These are phyloP conservation scores for Pseudofabraea citricarpa DNA, from an alignment of 2,329 filamentous ascomycete species.

Conservation along the genomic window DNA sequence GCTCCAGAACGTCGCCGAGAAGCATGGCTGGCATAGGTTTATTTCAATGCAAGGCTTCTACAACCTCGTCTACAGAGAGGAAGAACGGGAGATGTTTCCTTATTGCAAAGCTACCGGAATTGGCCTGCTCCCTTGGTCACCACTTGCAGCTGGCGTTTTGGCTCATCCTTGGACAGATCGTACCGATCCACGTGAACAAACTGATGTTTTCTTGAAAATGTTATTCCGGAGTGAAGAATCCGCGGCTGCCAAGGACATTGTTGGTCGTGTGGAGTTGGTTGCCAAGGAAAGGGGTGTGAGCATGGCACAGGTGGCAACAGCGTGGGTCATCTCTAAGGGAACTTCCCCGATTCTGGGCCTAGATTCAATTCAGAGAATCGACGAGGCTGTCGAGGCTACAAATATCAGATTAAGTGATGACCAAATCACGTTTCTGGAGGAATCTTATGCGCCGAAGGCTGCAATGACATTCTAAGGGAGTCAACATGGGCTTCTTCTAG, in stretches of 20 bases:
- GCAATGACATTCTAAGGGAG: neutral
- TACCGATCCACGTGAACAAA: slow-evolving; percentile 4
- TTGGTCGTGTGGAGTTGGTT: slow-evolving; percentile 44
- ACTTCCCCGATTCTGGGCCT: slow-evolving; percentile 48
- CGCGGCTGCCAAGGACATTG: slow-evolving; percentile 17
- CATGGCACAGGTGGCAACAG: slow-evolving; percentile 54
- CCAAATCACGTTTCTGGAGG: slow-evolving; percentile 45
- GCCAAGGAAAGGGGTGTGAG: slow-evolving; percentile 48
- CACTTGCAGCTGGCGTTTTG: slow-evolving; percentile 26
- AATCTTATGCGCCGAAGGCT: slow-evolving; percentile 40
- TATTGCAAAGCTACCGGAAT: slow-evolving; percentile 25
- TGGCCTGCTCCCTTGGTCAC: slow-evolving; percentile 29
- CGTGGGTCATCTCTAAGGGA: slow-evolving; percentile 44
- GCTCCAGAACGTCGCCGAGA: slow-evolving; percentile 52
- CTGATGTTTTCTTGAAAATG: slow-evolving; percentile 4
- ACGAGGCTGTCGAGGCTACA: slow-evolving; percentile 39
- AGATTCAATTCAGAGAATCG: slow-evolving; percentile 41
- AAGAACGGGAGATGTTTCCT: slow-evolving; percentile 36
- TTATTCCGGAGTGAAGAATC: slow-evolving; percentile 8
- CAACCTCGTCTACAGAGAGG: slow-evolving; percentile 56
- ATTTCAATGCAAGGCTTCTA: slow-evolving; percentile 57
- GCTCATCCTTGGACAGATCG: slow-evolving; percentile 14
- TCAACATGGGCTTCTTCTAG: too few species aligned
- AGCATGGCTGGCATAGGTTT: slow-evolving; percentile 55
- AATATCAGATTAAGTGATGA: slow-evolving; percentile 37